phyloP scores from a whole-genome alignment of 148 eudicot species.

The Camellia lanceoleosa region DNA sequence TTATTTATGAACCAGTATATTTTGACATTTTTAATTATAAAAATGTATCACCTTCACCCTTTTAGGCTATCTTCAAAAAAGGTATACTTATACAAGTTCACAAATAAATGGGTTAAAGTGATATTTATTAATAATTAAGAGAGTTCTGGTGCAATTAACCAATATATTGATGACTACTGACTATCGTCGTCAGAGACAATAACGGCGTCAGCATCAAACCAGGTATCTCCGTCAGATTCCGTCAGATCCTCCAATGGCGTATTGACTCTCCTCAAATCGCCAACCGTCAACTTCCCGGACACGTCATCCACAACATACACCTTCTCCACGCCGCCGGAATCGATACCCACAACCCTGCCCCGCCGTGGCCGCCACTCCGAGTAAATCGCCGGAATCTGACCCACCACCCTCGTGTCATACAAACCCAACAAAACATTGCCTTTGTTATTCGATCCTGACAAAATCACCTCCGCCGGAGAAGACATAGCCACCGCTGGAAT shows the following conservation, averaged over 20 bases:
- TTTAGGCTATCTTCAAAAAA: too few relatives aligned
- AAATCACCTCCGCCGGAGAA: slow-evolving; percentile 27
- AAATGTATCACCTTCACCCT: too few relatives aligned
- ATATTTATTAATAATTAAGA: too few relatives aligned
- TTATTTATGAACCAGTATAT: too few relatives aligned
- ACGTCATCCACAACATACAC: slow-evolving; percentile 49
- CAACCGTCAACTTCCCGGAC: slow-evolving; percentile 33
- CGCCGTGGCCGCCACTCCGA: slow-evolving; percentile 46
- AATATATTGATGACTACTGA: neutral
- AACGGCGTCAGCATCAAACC: slow-evolving; percentile 50
- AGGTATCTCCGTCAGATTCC: slow-evolving; percentile 33
- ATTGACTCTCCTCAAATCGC: slow-evolving; percentile 52
- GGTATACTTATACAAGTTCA: too few relatives aligned
- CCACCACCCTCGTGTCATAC: slow-evolving; percentile 36
- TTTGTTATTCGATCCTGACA: slow-evolving; percentile 17
- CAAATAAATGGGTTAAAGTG: too few relatives aligned
- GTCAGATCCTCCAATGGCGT: slow-evolving; percentile 32
- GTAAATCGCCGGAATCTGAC: slow-evolving; percentile 19
- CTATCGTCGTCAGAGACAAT: slow-evolving; percentile 12
- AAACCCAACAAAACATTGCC: slow-evolving; percentile 38
- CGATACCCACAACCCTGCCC: slow-evolving; percentile 15
- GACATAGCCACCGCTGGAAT: slow-evolving; percentile 26
- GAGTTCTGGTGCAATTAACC: too few relatives aligned
- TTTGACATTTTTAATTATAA: too few relatives aligned
- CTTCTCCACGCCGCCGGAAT: slow-evolving; percentile 42